Conservation (phyloP, 2,329 filamentous ascomycete genomes). For the Aspergillus japonicus region DNA sequence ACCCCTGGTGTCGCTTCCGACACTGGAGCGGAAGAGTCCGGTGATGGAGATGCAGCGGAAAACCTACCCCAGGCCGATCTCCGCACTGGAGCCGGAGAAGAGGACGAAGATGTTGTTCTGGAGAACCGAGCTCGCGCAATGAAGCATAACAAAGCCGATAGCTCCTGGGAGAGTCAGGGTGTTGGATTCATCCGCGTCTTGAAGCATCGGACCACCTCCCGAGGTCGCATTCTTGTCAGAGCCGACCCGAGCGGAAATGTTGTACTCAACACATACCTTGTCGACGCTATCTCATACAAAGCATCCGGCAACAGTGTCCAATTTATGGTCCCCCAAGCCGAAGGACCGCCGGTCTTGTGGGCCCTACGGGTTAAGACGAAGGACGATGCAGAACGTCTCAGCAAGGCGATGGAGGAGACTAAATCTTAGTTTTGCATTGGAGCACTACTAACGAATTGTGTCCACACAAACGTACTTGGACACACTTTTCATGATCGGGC, state of each 20-base stretch:
- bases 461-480: conserved; percentile 17
- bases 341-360: conserved; percentile 66
- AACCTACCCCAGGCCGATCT: conserved; percentile 70
- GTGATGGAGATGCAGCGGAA: conserved; percentile 55
- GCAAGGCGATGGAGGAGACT: conserved; percentile 20
- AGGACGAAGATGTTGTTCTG: conserved; percentile 68
- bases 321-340: conserved; percentile 53
- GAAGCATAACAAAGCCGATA: conserved; percentile 51
- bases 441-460: conserved; percentile 11
- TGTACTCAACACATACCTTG: conserved; percentile 67
- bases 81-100: conserved; percentile 65
- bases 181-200: conserved; percentile 70
- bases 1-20: conserved; percentile 50
- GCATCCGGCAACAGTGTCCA: conserved; percentile 49
- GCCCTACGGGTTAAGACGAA: conserved; percentile 64
- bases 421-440: conserved; percentile 17
- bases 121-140: conserved; percentile 70
- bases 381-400: conserved; percentile 16
- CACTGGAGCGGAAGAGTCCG: conserved; percentile 39
- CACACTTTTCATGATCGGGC: conserved; percentile 5
- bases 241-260: conserved; percentile 73
- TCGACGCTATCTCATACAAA: conserved; percentile 63
- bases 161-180: conserved; percentile 65
- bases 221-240: conserved; percentile 67
- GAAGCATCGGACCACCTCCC: conserved; percentile 68